Conservation (phyloP, 495 filamentous ascomycete genomes). For the Daldinia caldariorum region DNA sequence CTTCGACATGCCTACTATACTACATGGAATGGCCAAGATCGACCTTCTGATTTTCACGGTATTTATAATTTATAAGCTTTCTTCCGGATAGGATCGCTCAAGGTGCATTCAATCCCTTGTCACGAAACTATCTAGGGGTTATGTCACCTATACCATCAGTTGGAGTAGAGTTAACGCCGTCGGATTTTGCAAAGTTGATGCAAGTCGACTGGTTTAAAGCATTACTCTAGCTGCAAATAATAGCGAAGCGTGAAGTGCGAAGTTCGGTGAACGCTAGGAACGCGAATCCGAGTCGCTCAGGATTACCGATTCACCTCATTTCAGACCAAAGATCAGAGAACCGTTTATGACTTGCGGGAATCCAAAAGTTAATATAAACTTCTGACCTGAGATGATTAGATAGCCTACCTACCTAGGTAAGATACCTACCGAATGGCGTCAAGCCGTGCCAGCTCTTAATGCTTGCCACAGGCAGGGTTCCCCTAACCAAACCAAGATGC, state of each 20-base stretch:
- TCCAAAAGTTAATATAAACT: constrained; percentile 27
- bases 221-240: constrained; percentile 1
- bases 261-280: constrained; percentile 14
- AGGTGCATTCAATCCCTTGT: constrained; percentile 20
- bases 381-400: constrained; percentile 31
- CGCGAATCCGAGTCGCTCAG: constrained; percentile 8
- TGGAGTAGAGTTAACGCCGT: constrained; percentile 3
- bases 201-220: constrained; percentile 1
- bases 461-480: constrained; percentile 25
- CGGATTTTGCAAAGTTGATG: constrained; percentile 1
- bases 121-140: constrained; percentile 17
- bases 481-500: constrained; percentile 26
- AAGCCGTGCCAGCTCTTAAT: constrained; percentile 17
- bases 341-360: constrained; percentile 29
- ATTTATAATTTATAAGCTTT: constrained; percentile 4
- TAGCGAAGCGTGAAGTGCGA: neutral
- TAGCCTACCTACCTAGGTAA: no score
- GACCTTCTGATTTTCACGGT: constrained; percentile 14
- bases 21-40: constrained; percentile 20
- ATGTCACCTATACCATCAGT: constrained; percentile 10
- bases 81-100: constrained; percentile 26
- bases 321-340: constrained; percentile 16
- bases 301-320: constrained; percentile 7
- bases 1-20: neutral
- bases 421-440: constrained; percentile 24